phyloP scores from a whole-genome alignment of 148 eudicot species.

The Heliamphora exappendiculata region DNA sequence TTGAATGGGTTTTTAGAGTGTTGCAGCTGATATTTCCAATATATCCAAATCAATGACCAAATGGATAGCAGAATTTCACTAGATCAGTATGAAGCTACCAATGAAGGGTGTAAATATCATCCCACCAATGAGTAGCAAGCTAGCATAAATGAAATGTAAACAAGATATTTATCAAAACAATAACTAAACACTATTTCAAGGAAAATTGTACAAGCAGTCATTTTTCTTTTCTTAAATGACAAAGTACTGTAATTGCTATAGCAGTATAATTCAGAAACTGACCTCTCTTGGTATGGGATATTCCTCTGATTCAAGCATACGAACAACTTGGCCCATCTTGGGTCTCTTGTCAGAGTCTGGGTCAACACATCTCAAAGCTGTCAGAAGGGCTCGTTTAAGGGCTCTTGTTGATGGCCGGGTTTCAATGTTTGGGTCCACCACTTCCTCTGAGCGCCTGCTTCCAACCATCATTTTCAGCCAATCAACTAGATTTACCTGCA shows the following conservation, averaged over 20 bases:
- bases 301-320: constrained; percentile 75
- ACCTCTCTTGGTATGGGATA: constrained; percentile 73
- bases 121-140: background rate
- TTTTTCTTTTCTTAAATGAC: background rate
- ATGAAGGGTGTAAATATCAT: background rate
- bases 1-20: background rate
- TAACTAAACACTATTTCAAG: background rate
- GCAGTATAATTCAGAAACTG: constrained; percentile 10
- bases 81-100: background rate
- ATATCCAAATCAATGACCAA: background rate
- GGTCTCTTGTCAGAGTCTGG: constrained; percentile 71
- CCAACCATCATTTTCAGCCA: constrained; percentile 82
- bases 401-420: constrained; percentile 54
- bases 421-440: constrained; percentile 54
- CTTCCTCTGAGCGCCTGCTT: constrained; percentile 67
- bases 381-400: constrained; percentile 55
- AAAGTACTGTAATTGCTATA: background rate
- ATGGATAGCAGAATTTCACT: background rate
- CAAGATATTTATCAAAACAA: background rate
- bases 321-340: constrained; percentile 65
- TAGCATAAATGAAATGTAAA: background rate
- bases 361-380: constrained; percentile 65
- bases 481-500: constrained; percentile 66
- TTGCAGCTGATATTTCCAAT: background rate
- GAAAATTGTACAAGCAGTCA: background rate